Evolutionary conservation across 192 early-diverging fungal genomes (phyloP).

Genomic region (Coemansia sp.): DNA sequence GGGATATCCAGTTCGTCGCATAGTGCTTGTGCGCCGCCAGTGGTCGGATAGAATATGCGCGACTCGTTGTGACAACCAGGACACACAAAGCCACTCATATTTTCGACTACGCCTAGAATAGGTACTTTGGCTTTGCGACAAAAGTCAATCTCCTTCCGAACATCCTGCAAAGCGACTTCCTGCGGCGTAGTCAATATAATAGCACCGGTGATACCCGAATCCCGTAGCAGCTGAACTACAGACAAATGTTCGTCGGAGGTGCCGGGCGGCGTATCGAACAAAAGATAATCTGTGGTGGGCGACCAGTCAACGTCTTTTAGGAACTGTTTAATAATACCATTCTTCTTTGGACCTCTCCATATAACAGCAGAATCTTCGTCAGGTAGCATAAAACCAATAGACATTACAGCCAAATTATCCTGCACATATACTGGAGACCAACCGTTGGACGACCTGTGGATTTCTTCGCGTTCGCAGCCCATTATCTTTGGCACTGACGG

Average conservation of each 20-base stretch:
- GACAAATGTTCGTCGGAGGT: slow-evolving; percentile 98
- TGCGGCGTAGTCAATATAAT: slow-evolving; percentile 96
- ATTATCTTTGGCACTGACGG: slow-evolving; percentile 94
- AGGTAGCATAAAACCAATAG: slow-evolving; percentile 90
- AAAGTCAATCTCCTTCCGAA: slow-evolving; percentile 96
- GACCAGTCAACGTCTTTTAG: slow-evolving; percentile 93
- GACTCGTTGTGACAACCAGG: slow-evolving; percentile 81
- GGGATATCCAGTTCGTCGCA: slow-evolving; percentile 65
- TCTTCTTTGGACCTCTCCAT: slow-evolving; percentile 96
- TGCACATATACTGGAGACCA: slow-evolving; percentile 80
- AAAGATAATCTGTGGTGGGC: slow-evolving; percentile 74
- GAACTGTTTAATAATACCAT: slow-evolving; percentile 93
- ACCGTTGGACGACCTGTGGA: slow-evolving; percentile 81
- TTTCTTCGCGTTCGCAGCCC: slow-evolving; percentile 78
- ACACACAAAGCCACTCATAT: slow-evolving; percentile 98
- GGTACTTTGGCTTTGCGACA: slow-evolving; percentile 79
- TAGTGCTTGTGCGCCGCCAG: slow-evolving; percentile 72
- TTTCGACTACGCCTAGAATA: slow-evolving; percentile 94
- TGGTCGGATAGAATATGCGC: slow-evolving; percentile 74
- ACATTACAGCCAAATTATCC: slow-evolving; percentile 86
- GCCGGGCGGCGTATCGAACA: slow-evolving; percentile 97
- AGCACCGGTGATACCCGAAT: slow-evolving; percentile 82
- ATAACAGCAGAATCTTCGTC: slow-evolving; percentile 90
- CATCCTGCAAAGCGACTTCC: slow-evolving; percentile 85
- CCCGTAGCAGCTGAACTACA: slow-evolving; percentile 75